Conservation (phyloP, 176 grass and related monocot genomes). For the Musa beccarii region DNA sequence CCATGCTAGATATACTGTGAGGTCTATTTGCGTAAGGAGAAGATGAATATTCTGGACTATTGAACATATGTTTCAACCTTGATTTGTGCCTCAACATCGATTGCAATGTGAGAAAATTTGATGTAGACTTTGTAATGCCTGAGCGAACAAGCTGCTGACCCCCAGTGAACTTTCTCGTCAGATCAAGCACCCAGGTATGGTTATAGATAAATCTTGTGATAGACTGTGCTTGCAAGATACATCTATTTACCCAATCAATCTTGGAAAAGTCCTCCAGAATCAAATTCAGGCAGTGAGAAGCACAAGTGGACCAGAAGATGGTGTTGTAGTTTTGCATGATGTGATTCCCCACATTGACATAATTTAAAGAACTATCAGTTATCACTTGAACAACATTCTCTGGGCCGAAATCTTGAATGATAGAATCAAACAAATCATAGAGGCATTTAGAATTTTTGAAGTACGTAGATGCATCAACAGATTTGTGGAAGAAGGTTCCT, state of each 20-base stretch:
- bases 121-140: conserved; percentile 69
- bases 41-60: conserved; percentile 55
- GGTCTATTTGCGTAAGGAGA: conserved; percentile 64
- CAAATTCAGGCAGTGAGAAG: conserved; percentile 73
- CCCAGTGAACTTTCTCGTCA: conserved; percentile 43
- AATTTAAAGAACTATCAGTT: conserved; percentile 63
- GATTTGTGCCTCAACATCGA: conserved; percentile 57
- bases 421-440: conserved; percentile 83
- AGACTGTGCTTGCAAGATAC: conserved; percentile 71
- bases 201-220: conserved; percentile 90
- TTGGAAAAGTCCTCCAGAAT: conserved; percentile 87
- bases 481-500: conserved; percentile 87
- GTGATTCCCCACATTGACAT: conserved; percentile 50
- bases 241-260: conserved; percentile 85
- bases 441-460: conserved; percentile 63
- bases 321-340: conserved; percentile 81
- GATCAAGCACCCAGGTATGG: conserved; percentile 64
- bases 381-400: conserved; percentile 95
- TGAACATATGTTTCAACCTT: conserved; percentile 93
- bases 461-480: conserved; percentile 65
- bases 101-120: conserved; percentile 78
- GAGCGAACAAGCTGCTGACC: conserved; percentile 76
- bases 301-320: conserved; percentile 88
- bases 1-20: conserved; percentile 45
- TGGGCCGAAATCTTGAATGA: conserved; percentile 81